Base-by-base conservation (phyloP, 2,329 filamentous ascomycete species). In the Stachybotrys chartarum region DNA sequence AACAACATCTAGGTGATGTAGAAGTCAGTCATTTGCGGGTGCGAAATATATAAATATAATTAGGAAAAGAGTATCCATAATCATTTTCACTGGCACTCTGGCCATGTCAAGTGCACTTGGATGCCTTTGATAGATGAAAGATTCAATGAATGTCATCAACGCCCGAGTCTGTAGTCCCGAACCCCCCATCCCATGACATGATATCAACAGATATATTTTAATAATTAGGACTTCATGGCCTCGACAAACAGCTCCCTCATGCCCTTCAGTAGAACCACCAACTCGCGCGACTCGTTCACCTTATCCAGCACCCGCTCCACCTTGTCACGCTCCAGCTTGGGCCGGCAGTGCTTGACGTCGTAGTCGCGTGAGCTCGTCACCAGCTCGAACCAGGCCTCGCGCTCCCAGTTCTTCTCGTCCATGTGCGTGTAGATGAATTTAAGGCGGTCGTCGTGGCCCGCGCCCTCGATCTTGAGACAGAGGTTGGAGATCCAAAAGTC, bases 401-500 rank as follows among this genome's bases (percentile, higher is more conserved):
- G 81, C 63, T 92, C 90, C 87, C 90, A 92, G 67, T 94, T 87
- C 64, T 85, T 83, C 75, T 96, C 91, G 67, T 95, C 85, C 50
- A 97, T 78, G 70, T 95, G 90, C 31, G 85, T 88, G 68, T 91
- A 99, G 3, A 94, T 82, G 69, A 99, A 96, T 71, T 93, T 93
- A 63, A 99, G 78, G 30, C 89, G 82, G 72, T 97, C 92, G 59
- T 90, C 86, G 66, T 84, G 82, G 1, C 90, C 92, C 0, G 90
- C 89, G 1, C 93, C 93, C 68, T 97, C 93, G 66, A 99, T 95
- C 58, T 88, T 80, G 68, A 97, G 72, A 56, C 93, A 92, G 57
- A 99, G 77, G 68, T 93, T 94, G 54, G 87, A 88, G 69, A 96
- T 89, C 94, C 94, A 99, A 69, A 97, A 97, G 62, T 92, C 89